Evolutionary conservation across 345 rosid genomes (phyloP), one percentile per base, ranked within the genome.

Genomic region (Lepidium aucheri): DNA sequence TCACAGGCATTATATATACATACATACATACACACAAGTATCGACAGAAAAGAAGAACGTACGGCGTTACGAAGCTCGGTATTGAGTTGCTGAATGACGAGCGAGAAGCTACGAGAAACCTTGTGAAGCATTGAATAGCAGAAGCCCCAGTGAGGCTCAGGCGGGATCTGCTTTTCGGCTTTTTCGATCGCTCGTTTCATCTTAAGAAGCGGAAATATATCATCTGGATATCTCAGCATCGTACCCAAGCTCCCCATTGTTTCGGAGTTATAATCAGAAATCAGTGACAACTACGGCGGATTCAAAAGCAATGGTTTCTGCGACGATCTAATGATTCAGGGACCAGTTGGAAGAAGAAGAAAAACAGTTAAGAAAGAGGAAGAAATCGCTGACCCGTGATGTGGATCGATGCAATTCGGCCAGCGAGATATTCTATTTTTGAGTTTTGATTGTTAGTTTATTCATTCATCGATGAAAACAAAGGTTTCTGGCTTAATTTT

Each of bases 101-200:
- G 83, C 45, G 76, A 85, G 47, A 94, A 94, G 82, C 95, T 88
- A 2, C 95, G 85, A 70, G 97, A 91, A 35, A 94, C 97, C 76
- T 89, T 91, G 60, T 79, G 93, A 53, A 94, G 95, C 95, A 91
- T 88, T 3, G 91, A 66, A 70, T 91, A 94, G 74, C 95, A 91
- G 73, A 88, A 94, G 7, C 68, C 91, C 99, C 97, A 88, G 77
- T 87, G 96, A 55, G 96, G 93, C 71, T 87, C 81, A 3, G 75
- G 76, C 4, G 97, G 97, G 86, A 91, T 94, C 87, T 91, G 96
- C 80, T 86, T 91, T 84, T 77, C 88, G 0, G 96, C 97, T n/a
- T 80, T 40, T 33, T 77, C 80, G 2, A 76, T 76, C 28, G 91
- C 99, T 80, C 83, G 74, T 74, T 82, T 86, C 70, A 91, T 82